Conservation (phyloP, 306 rosid species). For the Astragalus glycyphyllos region DNA sequence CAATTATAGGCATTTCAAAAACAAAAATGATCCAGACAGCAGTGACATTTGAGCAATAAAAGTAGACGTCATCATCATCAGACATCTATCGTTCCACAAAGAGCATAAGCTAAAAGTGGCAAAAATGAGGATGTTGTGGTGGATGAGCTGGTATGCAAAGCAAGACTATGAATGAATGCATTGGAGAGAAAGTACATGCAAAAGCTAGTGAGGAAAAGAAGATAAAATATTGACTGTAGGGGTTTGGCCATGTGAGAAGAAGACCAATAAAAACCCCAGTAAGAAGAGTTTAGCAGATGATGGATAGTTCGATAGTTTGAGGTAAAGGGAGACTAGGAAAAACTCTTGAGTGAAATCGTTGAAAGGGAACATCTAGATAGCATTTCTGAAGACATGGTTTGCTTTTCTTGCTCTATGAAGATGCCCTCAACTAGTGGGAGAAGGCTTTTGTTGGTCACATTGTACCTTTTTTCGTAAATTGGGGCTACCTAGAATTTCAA, state of each 20-base stretch:
- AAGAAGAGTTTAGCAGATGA: not conserved
- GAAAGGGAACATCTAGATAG: not conserved
- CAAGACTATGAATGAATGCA: not conserved
- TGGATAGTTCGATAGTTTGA: not conserved
- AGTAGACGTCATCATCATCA: conserved; percentile 13
- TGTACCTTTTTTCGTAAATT: not conserved
- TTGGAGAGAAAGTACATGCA: not conserved
- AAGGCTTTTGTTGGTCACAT: not conserved
- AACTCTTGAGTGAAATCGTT: not conserved
- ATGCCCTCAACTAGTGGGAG: not conserved
- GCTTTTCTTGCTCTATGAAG: not conserved
- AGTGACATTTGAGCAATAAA: conserved; percentile 23
- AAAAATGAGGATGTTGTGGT: conserved; percentile 3
- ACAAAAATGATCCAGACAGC: not conserved
- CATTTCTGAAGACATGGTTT: not conserved
- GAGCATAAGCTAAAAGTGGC: not conserved
- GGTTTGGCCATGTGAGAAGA: not conserved
- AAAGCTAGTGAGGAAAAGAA: not conserved
- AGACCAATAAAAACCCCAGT: not conserved
- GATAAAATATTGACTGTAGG: not conserved
- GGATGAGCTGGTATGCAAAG: not conserved
- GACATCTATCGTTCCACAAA: not conserved
- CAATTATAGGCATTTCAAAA: not conserved
- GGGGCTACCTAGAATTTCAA: not conserved
- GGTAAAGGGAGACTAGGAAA: conserved; percentile 6